Base-by-base conservation (phyloP, 176 grass and related monocot species). In the Oryza punctata region DNA sequence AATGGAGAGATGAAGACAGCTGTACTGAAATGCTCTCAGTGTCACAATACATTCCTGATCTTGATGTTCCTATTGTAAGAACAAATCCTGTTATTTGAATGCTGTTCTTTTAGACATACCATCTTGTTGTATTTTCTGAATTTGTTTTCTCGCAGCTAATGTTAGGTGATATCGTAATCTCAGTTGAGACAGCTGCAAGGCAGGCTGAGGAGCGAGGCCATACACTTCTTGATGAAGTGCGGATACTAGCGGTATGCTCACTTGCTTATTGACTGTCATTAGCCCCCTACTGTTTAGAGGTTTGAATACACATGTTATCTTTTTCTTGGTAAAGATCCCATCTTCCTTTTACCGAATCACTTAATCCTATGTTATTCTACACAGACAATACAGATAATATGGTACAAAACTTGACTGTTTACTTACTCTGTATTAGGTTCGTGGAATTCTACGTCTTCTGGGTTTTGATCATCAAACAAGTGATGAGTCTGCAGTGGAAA, bases 161-260 rank as follows among this genome's bases (percentile, higher is more conserved):
- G 85, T 77, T 99, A 67, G 96, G 96, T 82, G 87, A 92, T 45
- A 82, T 99, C 67, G 91, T 91, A 75, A 94, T 99, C 84, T 99
- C 96, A 76, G 91, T 90, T 7, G 96, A 99, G 86, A 95, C 91
- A 70, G 89, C 96, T 78, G 85, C 87, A 75, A 96, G 87, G 75
- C 91, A 99, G 92, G 96, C 96, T 67, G 93, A 94, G 83, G 96
- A 92, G 79, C 88, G n/a, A 88, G 92, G 96, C 27, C 83, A 93
- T 83, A 84, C 89, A 5, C 91, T 99, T 94, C 89, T 99, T 72
- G 96, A 99, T 89, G 96, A 96, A 96, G 77, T 96, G 61, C 87
- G 96, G 61, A 81, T 91, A 45, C 89, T 94, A 12, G 87, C 90
- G 87, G 96, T 98, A 85, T 69, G 84, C 54, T 77, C 65, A 68